Conservation (phyloP, 768 basidiomycete species). For the Mycena alexandri region DNA sequence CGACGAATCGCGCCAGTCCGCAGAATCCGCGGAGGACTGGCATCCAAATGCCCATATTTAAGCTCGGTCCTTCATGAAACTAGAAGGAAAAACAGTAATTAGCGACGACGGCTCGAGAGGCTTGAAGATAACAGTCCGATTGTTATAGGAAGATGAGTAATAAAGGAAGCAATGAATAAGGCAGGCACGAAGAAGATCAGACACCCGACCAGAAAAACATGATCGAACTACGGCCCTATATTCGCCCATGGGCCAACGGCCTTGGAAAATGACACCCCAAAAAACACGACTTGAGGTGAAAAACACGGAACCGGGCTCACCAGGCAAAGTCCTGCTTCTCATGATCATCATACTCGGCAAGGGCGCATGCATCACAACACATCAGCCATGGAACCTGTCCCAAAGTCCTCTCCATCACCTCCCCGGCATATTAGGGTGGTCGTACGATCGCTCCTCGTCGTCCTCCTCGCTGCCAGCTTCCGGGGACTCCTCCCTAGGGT, state of each 20-base stretch:
- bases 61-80: conserved; percentile 10
- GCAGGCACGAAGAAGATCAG: conserved; percentile 29
- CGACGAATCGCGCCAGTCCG: conserved; percentile 6
- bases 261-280: conserved; percentile 24
- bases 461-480: conserved; percentile 39
- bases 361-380: conserved; percentile 36
- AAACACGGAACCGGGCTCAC: conserved; percentile 36
- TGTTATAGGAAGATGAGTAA: conserved; percentile 31
- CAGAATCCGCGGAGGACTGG: conserved; percentile 21
- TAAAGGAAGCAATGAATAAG: conserved; percentile 20
- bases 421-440: conserved; percentile 28
- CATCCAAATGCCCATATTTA: conserved; percentile 5
- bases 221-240: conserved; percentile 14
- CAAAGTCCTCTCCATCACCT: conserved; percentile 33
- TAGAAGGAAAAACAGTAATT: conserved; percentile 10
- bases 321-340: conserved; percentile 33
- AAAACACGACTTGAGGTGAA: conserved; percentile 26
- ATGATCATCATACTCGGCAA: conserved; percentile 36
- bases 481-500: conserved; percentile 28
- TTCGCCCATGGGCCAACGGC: conserved; percentile 14
- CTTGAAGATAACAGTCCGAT: conserved; percentile 26
- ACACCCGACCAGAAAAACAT: conserved; percentile 23
- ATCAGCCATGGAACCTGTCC: conserved; percentile 33
- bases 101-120: conserved; percentile 12
- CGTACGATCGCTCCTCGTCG: conserved; percentile 35